phyloP scores from a whole-genome alignment of 2,329 filamentous ascomycete species.

The Colletotrichum orchidophilum region DNA sequence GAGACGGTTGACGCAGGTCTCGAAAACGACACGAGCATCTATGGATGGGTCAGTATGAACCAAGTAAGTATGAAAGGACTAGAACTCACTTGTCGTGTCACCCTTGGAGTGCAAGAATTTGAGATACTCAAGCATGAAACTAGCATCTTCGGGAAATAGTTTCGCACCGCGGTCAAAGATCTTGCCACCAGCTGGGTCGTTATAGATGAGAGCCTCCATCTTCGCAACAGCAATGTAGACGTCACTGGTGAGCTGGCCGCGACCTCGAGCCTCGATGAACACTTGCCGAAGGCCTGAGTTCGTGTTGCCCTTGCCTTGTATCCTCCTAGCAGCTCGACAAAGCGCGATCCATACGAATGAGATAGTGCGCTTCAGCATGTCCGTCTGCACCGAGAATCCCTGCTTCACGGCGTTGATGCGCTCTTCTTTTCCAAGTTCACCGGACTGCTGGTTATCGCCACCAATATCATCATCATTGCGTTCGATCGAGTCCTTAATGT shows the following conservation, averaged over 20 bases:
- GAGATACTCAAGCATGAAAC: conserved; percentile 93
- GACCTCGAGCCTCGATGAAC: conserved; percentile 87
- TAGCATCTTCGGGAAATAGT: conserved; percentile 92
- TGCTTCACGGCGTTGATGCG: conserved; percentile 70
- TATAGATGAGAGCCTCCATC: conserved; percentile 96
- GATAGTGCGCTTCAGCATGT: conserved; percentile 82
- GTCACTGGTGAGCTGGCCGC: conserved; percentile 89
- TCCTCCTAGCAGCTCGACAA: conserved; percentile 91
- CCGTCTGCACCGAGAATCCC: conserved; percentile 76
- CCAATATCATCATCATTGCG: conserved; percentile 57
- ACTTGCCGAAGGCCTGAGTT: conserved; percentile 81
- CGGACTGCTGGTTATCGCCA: conserved; percentile 51
- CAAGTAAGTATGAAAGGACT: not conserved
- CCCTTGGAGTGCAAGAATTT: conserved; percentile 94
- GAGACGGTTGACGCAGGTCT: conserved; percentile 88
- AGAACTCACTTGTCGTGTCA: conserved; percentile 84
- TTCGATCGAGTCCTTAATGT: conserved; percentile 50
- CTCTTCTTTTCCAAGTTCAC: conserved; percentile 63
- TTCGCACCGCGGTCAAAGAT: conserved; percentile 96
- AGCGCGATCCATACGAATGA: conserved; percentile 96
- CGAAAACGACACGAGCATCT: conserved; percentile 96
- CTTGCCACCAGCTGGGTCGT: conserved; percentile 89
- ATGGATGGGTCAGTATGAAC: conserved; percentile 34
- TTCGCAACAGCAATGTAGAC: conserved; percentile 94
- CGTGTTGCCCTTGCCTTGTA: conserved; percentile 81